Conservation (phyloP, 495 filamentous ascomycete genomes). For the Hamigera avellanea region DNA sequence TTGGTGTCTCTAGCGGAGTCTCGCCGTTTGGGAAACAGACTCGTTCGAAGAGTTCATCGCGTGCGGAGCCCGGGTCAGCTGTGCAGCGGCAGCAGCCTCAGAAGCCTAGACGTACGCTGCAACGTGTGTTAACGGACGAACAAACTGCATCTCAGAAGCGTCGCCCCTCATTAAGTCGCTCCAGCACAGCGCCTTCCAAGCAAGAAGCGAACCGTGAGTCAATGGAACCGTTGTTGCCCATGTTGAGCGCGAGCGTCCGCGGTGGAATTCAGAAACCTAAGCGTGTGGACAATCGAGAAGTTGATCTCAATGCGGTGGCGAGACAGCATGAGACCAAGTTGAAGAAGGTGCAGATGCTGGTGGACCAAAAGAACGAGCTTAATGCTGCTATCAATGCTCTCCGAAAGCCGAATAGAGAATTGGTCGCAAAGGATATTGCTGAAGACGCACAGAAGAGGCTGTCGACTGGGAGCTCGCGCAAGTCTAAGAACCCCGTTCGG, state of each 20-base stretch:
- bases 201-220: conserved; percentile 21
- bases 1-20: conserved; percentile 61
- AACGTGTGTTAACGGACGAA: conserved; percentile 65
- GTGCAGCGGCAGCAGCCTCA: conserved; percentile 28
- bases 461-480: conserved; percentile 22
- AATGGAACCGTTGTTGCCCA: conserved; percentile 25
- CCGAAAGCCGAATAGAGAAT: conserved; percentile 74
- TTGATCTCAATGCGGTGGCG: conserved; percentile 49
- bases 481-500: conserved; percentile 53
- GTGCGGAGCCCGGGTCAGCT: conserved; percentile 42
- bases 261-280: conserved; percentile 48
- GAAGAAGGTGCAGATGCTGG: conserved; percentile 59
- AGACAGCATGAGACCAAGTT: conserved; percentile 52
- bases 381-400: conserved; percentile 72
- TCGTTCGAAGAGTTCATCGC: conserved; percentile 14
- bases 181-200: conserved; percentile 44
- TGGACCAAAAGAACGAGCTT: conserved; percentile 60
- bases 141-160: conserved; percentile 35
- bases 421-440: conserved; percentile 61
- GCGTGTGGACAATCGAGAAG: conserved; percentile 52
- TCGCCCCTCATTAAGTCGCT: conserved; percentile 51
- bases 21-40: conserved; percentile 30
- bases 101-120: conserved; percentile 42
- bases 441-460: conserved; percentile 56
- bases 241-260: conserved; percentile 23